These are phyloP conservation scores for Diaporthe ilicicola DNA, from an alignment of 2,329 filamentous ascomycete species.

Conservation along the genomic window DNA sequence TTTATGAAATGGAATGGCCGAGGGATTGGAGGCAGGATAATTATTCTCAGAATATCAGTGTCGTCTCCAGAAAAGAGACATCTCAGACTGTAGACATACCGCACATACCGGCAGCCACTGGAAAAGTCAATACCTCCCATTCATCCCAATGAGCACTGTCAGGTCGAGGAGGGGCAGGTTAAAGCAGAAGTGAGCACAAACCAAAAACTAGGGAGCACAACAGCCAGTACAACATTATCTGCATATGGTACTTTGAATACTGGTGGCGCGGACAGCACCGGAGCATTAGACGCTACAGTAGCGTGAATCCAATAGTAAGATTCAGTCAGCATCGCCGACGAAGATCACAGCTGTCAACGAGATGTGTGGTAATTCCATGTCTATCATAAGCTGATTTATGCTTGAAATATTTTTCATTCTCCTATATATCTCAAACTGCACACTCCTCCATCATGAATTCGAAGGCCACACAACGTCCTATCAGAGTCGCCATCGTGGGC, in stretches of 20 bases:
- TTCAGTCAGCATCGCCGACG: background rate
- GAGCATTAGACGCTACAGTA: too few relatives aligned
- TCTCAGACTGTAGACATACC: too few relatives aligned
- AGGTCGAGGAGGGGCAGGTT: too few relatives aligned
- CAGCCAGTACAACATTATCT: slow-evolving; percentile 1
- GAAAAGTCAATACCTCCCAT: too few relatives aligned
- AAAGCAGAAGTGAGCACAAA: too few relatives aligned
- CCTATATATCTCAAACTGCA: too few relatives aligned
- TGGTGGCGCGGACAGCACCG: background rate
- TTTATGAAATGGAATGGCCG: background rate
- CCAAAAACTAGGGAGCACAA: too few relatives aligned
- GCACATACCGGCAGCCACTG: too few relatives aligned
- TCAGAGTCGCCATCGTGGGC: background rate
- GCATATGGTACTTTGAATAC: background rate
- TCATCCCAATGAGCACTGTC: too few relatives aligned
- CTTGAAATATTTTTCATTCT: background rate
- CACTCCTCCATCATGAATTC: background rate
- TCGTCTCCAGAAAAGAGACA: too few relatives aligned
- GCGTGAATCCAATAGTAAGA: too few relatives aligned
- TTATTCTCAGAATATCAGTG: background rate
- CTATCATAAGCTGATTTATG: background rate
- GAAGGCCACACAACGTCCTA: background rate
- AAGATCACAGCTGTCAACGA: background rate
- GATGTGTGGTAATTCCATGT: background rate
- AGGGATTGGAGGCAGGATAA: background rate